phyloP scores from a whole-genome alignment of 2,329 filamentous ascomycete species.

The Verticillium klebahnii region DNA sequence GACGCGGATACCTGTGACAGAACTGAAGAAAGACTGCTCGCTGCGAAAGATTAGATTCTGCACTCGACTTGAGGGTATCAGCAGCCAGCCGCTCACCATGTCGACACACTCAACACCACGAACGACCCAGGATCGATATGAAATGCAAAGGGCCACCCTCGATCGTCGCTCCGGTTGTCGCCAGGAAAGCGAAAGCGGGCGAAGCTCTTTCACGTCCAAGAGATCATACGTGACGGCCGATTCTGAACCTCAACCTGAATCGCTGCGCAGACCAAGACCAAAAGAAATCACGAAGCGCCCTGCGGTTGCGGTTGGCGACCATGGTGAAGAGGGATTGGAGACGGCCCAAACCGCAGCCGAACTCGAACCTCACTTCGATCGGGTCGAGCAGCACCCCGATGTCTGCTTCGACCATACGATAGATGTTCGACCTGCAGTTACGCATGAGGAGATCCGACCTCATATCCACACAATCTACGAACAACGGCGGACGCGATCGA shows the following conservation, averaged over 20 bases:
- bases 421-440: neutral
- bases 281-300: no score
- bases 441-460: neutral
- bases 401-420: neutral
- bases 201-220: neutral
- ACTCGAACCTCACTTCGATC: neutral
- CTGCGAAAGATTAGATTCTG: no score
- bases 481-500: neutral
- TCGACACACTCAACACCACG: neutral
- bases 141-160: neutral
- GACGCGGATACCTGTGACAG: no score
- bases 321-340: no score
- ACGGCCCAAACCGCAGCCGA: no score
- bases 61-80: no score
- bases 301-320: no score
- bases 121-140: neutral
- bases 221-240: neutral
- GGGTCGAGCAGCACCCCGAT: neutral
- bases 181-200: neutral
- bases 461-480: conserved; percentile 1
- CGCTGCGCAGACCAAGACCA: no score
- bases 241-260: neutral
- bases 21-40: no score
- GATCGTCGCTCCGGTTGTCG: neutral
- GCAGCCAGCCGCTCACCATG: neutral